Conservation (phyloP, 2,329 filamentous ascomycete genomes). For the Rutstroemia sydowiana region DNA sequence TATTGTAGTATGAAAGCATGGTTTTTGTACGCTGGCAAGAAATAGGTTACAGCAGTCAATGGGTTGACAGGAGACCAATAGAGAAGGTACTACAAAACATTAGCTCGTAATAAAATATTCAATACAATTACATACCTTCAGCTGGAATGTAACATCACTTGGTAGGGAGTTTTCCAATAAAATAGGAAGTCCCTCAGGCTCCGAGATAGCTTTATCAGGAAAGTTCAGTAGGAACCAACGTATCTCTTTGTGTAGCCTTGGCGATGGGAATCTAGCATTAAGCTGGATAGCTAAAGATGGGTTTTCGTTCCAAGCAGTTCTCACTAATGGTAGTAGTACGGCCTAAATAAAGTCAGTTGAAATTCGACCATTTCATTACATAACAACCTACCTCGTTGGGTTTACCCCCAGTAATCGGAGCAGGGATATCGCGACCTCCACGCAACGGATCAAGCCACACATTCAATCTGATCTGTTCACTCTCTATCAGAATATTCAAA, state of each 20-base stretch:
- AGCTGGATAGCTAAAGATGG: conserved; percentile 85
- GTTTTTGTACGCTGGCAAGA: conserved; percentile 82
- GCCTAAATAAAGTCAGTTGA: conserved; percentile 19
- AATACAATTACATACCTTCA: conserved; percentile 56
- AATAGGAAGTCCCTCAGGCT: conserved; percentile 76
- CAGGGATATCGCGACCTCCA: conserved; percentile 45
- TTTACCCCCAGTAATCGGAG: conserved; percentile 29
- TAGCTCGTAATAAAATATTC: not conserved
- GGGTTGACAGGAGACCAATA: conserved; percentile 93
- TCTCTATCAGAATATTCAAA: conserved; percentile 72
- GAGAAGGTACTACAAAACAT: conserved; percentile 62
- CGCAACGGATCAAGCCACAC: conserved; percentile 87
- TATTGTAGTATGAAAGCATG: conserved; percentile 94
- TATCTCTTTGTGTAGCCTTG: conserved; percentile 66
- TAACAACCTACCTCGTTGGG: conserved; percentile 35
- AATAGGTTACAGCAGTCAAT: conserved; percentile 86
- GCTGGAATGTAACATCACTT: conserved; percentile 70
- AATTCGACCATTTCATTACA: conserved; percentile 8
- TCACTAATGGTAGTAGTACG: conserved; percentile 49
- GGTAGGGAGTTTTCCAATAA: conserved; percentile 73
- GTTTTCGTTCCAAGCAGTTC: conserved; percentile 80
- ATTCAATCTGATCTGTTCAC: conserved; percentile 72
- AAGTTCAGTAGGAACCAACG: conserved; percentile 74
- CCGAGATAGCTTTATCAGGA: conserved; percentile 72
- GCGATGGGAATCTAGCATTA: conserved; percentile 67